A percentile compares a stretch with the other conserved stretches of the same genome.
phyloP scores from a whole-genome alignment of 225 moss, liverwort and hornwort species.

The Thuidium tamariscinum region DNA sequence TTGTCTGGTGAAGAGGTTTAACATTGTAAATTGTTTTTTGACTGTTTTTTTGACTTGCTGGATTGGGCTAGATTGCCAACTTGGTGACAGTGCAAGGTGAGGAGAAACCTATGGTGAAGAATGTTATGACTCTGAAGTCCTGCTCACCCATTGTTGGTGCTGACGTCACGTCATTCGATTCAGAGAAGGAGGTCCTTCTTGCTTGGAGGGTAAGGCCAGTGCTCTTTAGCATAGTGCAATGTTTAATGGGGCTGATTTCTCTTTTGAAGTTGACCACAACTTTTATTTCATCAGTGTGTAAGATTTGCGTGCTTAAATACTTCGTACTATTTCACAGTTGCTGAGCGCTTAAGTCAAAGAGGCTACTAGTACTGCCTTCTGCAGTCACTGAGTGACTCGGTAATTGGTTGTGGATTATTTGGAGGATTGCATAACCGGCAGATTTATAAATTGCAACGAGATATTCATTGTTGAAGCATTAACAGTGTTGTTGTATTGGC shows the following conservation, averaged over 20 bases:
- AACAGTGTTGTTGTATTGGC: constrained; percentile 1
- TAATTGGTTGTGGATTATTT: not conserved
- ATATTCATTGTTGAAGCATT: not conserved
- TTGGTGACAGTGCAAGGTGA: constrained; percentile 87
- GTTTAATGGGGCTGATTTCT: not conserved
- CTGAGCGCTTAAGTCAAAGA: not conserved
- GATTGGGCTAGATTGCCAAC: constrained; percentile 71
- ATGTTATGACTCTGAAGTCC: constrained; percentile 87
- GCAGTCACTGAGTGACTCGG: not conserved
- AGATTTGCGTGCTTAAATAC: not conserved
- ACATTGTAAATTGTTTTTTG: not conserved
- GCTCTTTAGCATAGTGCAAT: not conserved
- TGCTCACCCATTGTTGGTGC: constrained; percentile 93
- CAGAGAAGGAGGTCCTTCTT: constrained; percentile 82
- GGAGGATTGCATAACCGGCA: not conserved
- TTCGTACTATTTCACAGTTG: not conserved
- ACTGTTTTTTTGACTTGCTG: not conserved
- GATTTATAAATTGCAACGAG: not conserved
- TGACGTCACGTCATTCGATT: constrained; percentile 88
- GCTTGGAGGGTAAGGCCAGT: constrained; percentile 77
- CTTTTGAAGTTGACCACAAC: not conserved
- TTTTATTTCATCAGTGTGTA: not conserved
- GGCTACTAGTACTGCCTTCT: not conserved
- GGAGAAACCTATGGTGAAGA: constrained; percentile 74
- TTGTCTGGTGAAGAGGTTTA: not conserved